A percentile compares a stretch with the other conserved stretches of the same genome.
Evolutionary conservation across 164 flowering plant genomes (phyloP).

Genomic region (Magnolia kwangsiensis): DNA sequence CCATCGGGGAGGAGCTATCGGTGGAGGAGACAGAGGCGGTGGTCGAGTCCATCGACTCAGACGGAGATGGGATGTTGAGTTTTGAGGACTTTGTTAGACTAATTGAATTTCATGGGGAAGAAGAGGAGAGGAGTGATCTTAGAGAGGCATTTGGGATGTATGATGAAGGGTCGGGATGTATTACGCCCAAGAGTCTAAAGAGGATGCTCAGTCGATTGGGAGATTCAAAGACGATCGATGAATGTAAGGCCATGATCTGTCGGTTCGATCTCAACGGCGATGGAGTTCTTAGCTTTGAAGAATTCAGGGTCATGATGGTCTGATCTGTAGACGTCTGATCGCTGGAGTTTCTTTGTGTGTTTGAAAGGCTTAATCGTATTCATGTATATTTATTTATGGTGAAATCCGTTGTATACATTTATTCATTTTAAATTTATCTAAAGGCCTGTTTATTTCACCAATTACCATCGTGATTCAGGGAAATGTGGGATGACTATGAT

Average conservation of each 20-base stretch:
- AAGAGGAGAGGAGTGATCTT: constrained; percentile 15
- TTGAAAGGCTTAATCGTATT: no score
- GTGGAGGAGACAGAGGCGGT: constrained; percentile 4
- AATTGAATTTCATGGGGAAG: constrained; percentile 11
- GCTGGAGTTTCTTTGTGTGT: no score
- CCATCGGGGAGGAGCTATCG: constrained; percentile 10
- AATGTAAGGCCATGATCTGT: constrained; percentile 35
- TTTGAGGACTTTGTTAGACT: constrained; percentile 15
- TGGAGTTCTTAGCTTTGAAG: constrained; percentile 40
- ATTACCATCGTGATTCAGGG: no score
- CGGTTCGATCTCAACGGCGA: constrained; percentile 39
- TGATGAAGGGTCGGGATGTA: constrained; percentile 15
- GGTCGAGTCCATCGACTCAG: constrained; percentile 12
- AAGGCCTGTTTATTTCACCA: no score
- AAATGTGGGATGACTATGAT: no score
- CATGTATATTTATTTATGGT: no score
- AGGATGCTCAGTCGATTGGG: constrained; percentile 28
- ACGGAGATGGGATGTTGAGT: constrained; percentile 17
- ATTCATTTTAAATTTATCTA: no score
- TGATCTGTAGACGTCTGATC: neutral
- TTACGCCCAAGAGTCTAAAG: constrained; percentile 19
- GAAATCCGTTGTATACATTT: no score
- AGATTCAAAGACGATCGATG: constrained; percentile 25
- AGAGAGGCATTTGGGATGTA: constrained; percentile 23
- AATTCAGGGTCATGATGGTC: constrained; percentile 38